Evolutionary conservation across 2,329 filamentous ascomycete species (phyloP).

Genomic region (Xylariaceae sp.): DNA sequence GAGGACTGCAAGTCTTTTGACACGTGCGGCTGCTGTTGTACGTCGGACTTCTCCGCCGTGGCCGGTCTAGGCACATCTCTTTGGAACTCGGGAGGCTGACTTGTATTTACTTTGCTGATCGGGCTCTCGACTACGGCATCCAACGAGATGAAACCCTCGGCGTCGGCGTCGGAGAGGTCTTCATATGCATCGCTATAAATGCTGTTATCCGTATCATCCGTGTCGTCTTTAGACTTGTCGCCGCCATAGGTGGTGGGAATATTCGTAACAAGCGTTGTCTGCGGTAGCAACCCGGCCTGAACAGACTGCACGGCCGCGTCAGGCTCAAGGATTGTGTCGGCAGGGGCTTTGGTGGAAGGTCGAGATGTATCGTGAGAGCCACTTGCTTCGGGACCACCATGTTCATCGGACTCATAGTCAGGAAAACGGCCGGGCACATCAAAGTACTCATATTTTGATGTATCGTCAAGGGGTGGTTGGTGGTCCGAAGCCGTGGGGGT

Average conservation of each 20-base stretch:
- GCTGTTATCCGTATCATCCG: slow-evolving; percentile 34
- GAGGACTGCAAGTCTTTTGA: too few species aligned
- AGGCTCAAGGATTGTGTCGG: slow-evolving; percentile 19
- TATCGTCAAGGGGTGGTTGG: slow-evolving; percentile 1
- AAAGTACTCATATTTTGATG: slow-evolving; percentile 28
- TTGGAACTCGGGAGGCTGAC: slow-evolving; percentile 9
- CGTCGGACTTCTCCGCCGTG: slow-evolving; percentile 1
- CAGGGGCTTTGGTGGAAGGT: slow-evolving; percentile 1
- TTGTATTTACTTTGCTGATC: slow-evolving; percentile 36
- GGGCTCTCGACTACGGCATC: slow-evolving; percentile 64
- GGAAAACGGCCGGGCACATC: slow-evolving; percentile 56
- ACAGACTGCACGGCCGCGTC: slow-evolving; percentile 10
- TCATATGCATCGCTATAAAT: slow-evolving; percentile 74
- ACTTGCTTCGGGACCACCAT: slow-evolving; percentile 1
- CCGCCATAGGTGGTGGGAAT: slow-evolving; percentile 5
- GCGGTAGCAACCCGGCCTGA: slow-evolving; percentile 13
- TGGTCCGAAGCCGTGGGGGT: slow-evolving; percentile 28
- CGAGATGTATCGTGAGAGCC: too few species aligned
- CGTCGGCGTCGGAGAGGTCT: slow-evolving; percentile 57
- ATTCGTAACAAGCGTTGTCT: slow-evolving; percentile 25
- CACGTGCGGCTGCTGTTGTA: slow-evolving; percentile 1
- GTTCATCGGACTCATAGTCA: slow-evolving; percentile 21
- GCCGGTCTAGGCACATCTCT: slow-evolving; percentile 3
- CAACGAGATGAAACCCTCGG: slow-evolving; percentile 62
- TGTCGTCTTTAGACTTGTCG: slow-evolving; percentile 32